These are phyloP conservation scores for Anisodus tanguticus DNA, from an alignment of 257 asterid species.

Conservation along the genomic window DNA sequence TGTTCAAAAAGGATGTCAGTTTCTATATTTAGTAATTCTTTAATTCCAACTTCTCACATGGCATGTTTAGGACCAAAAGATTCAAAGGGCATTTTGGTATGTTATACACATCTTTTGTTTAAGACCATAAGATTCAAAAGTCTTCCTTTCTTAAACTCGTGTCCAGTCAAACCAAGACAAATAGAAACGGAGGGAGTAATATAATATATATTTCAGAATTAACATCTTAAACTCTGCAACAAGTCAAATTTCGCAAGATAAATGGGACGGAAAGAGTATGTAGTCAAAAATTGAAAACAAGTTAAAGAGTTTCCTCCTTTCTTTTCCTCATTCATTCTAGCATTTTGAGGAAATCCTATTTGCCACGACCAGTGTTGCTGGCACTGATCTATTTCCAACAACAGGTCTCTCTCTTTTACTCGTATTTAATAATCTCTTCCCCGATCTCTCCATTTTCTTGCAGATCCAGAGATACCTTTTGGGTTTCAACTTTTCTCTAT, in stretches of 20 bases:
- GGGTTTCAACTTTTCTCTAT: slow-evolving; percentile 10
- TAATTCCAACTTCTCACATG: not conserved
- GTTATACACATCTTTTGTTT: not conserved
- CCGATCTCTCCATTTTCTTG: not conserved
- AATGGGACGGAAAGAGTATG: not conserved
- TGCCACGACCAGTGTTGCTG: not conserved
- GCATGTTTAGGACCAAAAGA: not conserved
- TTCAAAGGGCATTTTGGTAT: not conserved
- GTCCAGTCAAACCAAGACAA: not conserved
- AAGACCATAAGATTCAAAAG: not conserved
- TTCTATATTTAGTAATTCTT: not conserved
- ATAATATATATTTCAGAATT: not conserved
- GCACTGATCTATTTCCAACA: not conserved
- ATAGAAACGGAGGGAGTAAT: not conserved
- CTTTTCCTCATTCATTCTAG: not conserved
- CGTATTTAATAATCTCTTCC: not conserved
- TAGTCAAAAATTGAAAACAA: slow-evolving; percentile 6
- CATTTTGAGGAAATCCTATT: not conserved
- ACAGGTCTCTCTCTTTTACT: not conserved
- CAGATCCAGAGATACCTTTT: not conserved
- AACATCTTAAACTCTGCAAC: slow-evolving; percentile 10
- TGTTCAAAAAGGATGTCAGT: not conserved
- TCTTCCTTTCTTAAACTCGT: not conserved
- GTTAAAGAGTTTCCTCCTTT: not conserved
- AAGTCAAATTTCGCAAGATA: not conserved